Percentiles rank a stretch among this genome's conserved stretches.
phyloP scores from a whole-genome alignment of 768 basidiomycete genomes.

The Polyporus arcularius region DNA sequence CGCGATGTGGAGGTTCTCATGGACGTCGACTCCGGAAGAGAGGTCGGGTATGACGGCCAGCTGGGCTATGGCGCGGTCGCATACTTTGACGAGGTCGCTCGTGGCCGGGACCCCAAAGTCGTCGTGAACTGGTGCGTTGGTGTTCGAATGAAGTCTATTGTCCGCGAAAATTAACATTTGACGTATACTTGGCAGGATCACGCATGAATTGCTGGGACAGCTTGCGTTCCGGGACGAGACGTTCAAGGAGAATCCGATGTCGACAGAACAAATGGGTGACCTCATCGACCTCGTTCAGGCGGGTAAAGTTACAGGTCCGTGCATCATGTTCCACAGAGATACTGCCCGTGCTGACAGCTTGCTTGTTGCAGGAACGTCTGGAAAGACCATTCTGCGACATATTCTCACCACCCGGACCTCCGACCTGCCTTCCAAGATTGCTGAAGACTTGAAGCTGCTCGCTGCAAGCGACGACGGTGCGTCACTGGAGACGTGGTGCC shows the following conservation, averaged over 20 bases:
- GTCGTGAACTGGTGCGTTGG: slow-evolving; percentile 81
- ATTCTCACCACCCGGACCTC: slow-evolving; percentile 52
- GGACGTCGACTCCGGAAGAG: slow-evolving; percentile 64
- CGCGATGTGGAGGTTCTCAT: slow-evolving; percentile 79
- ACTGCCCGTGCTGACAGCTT: slow-evolving; percentile 4
- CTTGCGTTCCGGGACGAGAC: slow-evolving; percentile 60
- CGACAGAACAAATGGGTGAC: slow-evolving; percentile 66
- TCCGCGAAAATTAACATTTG: not conserved
- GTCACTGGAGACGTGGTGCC: slow-evolving; percentile 57
- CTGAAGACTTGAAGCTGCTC: slow-evolving; percentile 49
- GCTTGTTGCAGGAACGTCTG: slow-evolving; percentile 65
- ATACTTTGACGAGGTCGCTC: slow-evolving; percentile 78
- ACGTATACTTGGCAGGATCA: slow-evolving; percentile 60
- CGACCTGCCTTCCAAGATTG: slow-evolving; percentile 44
- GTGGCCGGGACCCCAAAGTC: slow-evolving; percentile 60
- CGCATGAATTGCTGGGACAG: slow-evolving; percentile 84
- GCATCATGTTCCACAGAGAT: not conserved
- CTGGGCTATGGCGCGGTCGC: slow-evolving; percentile 54
- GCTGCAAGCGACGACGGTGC: slow-evolving; percentile 37
- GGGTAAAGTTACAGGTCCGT: slow-evolving; percentile 67
- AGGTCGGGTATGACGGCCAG: slow-evolving; percentile 64
- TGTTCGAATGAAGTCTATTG: not conserved
- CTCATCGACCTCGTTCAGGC: slow-evolving; percentile 75
- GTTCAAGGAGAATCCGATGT: slow-evolving; percentile 60
- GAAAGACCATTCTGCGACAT: slow-evolving; percentile 72